Conservation (phyloP, 202 grass and related monocot genomes). For the Carex sylvatica region DNA sequence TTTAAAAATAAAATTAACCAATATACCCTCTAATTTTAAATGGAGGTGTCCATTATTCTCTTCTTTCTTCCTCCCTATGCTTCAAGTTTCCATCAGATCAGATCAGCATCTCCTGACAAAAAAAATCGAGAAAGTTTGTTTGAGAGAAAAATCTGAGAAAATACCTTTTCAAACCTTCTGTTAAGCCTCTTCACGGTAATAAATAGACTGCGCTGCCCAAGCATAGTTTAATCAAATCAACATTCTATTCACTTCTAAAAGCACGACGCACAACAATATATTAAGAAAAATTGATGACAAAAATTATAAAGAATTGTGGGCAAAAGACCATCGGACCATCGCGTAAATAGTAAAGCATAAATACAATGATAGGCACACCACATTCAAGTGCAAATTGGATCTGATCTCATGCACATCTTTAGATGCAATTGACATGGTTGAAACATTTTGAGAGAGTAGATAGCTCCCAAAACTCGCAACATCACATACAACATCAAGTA, state of each 20-base stretch:
- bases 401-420: slow-evolving; percentile 99
- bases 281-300: background rate
- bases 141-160: slow-evolving; percentile 18
- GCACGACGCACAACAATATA: slow-evolving; percentile 41
- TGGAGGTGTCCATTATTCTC: no score
- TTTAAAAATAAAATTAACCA: no score
- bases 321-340: slow-evolving; percentile 65
- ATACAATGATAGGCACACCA: slow-evolving; percentile 86
- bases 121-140: slow-evolving; percentile 20
- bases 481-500: slow-evolving; percentile 79
- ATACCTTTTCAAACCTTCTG: slow-evolving; percentile 91
- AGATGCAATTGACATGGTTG: slow-evolving; percentile 91
- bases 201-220: slow-evolving; percentile 94
- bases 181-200: slow-evolving; percentile 88
- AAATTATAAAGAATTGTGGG: no score
- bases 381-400: slow-evolving; percentile 98
- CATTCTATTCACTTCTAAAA: slow-evolving; percentile 94
- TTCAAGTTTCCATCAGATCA: no score
- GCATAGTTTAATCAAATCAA: slow-evolving; percentile 94
- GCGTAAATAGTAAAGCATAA: no score
- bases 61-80: no score
- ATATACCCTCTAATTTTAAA: no score
- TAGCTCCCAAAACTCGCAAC: slow-evolving; percentile 97
- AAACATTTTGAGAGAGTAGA: slow-evolving; percentile 72
- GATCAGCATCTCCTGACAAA: background rate